Base-by-base conservation (phyloP, 108 stramenopile species). In the Cyclotella cryptica region DNA sequence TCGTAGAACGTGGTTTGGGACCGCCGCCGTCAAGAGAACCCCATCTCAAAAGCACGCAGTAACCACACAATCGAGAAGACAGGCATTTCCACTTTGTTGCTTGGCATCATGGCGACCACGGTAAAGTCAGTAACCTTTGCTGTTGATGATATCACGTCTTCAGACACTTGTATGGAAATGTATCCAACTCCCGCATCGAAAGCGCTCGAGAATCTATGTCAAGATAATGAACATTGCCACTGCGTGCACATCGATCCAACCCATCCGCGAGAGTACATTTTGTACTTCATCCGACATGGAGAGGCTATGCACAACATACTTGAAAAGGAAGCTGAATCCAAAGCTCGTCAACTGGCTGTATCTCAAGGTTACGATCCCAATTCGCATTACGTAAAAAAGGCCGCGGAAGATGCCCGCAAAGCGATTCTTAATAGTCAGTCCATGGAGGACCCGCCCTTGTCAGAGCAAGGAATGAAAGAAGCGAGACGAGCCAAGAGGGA, bases 401-500 rank as follows among this genome's bases (percentile, higher is more conserved):
- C 14, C 8, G 35, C 86, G 73, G 88, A 87, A 69, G 46, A 71
- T 35, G 88, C 86, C 30, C 77, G 90, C 24, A 63, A 80, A 71
- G 46, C 61, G 8, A 65, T 88, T 0, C 62, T 91, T 47, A 43
- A 77, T 6, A 80, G 83, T 67, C 58, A 41, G 4, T n/a, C 65
- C 13, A 70, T 91, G n/a, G 72, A 74, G 15, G 88, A 91, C 74
- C 83, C 87, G 13, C 78, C 85, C 3, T 55, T 91, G 3, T 80
- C 87, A 19, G 83, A 86, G 15, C 43, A 22, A 13, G 90, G 90
- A 0, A 46, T 63, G 44, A 54, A 84, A 43, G 75, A 91, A 58
- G 88, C 87, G 13, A 27, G 57, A 24, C 43, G 73, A 45, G 75
- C 71, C 0, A 64, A 77, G 15, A 43, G 55, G 13, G 40, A 68